phyloP scores from a whole-genome alignment of 129 eudicot species.

The Mikania micrantha region DNA sequence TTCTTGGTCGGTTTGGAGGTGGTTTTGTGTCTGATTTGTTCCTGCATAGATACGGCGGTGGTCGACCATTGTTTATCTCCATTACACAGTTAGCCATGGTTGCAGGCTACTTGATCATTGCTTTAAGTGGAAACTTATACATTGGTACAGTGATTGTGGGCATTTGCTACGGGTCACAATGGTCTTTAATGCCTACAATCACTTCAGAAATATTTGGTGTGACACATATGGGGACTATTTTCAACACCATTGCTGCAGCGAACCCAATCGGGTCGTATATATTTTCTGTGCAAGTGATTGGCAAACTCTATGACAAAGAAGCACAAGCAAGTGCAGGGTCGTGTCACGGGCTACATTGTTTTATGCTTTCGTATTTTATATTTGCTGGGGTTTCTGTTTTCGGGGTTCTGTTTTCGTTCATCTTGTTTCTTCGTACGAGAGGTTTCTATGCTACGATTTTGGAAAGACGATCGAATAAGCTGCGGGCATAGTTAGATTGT shows the following conservation, averaged over 20 bases:
- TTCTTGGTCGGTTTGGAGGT: constrained; percentile 82
- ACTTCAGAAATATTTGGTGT: constrained; percentile 84
- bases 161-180: constrained; percentile 76
- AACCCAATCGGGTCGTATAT: constrained; percentile 37
- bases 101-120: constrained; percentile 59
- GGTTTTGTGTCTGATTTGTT: constrained; percentile 68
- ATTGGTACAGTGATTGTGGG: constrained; percentile 72
- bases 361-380: constrained; percentile 67
- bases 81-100: constrained; percentile 61
- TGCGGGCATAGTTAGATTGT: constrained; percentile 6
- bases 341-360: constrained; percentile 74
- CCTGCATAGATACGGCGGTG: constrained; percentile 54
- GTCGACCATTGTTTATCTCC: constrained; percentile 60
- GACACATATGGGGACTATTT: constrained; percentile 79
- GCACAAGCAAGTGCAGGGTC: constrained; percentile 39
- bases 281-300: constrained; percentile 66
- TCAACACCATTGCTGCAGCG: constrained; percentile 73
- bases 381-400: constrained; percentile 46
- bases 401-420: constrained; percentile 52
- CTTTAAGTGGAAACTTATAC: constrained; percentile 73
- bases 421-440: constrained; percentile 63
- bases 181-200: constrained; percentile 95
- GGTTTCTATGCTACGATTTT: constrained; percentile 28
- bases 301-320: constrained; percentile 64
- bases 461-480: constrained; percentile 25